These are phyloP conservation scores for Citrus australasica DNA, from an alignment of 345 rosid genomes.

Conservation along the genomic window DNA sequence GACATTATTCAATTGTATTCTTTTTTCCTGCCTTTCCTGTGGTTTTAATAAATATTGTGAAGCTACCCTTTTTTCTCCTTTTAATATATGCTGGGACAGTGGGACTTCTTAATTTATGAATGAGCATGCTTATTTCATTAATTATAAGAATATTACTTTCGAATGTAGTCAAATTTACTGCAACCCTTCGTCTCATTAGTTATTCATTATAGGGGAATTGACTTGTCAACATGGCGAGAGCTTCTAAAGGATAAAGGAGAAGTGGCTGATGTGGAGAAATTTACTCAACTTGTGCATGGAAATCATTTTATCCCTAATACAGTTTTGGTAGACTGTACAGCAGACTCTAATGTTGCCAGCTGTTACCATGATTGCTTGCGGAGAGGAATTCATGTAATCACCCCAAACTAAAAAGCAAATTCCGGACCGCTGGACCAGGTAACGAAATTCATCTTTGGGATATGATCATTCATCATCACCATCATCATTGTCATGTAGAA, in stretches of 20 bases:
- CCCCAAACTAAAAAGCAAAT: slow-evolving; percentile 96
- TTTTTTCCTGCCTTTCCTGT: neutral
- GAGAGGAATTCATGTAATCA: slow-evolving; percentile 92
- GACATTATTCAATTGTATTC: neutral
- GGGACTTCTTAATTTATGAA: neutral
- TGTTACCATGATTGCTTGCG: slow-evolving; percentile 80
- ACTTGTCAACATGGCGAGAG: slow-evolving; percentile 84
- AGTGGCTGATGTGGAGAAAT: slow-evolving; percentile 72
- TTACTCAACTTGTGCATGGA: slow-evolving; percentile 76
- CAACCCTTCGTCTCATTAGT: neutral
- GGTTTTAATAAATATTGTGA: neutral
- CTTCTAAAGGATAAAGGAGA: slow-evolving; percentile 61
- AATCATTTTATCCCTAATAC: slow-evolving; percentile 94
- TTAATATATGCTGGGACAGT: neutral
- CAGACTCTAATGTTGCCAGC: slow-evolving; percentile 75
- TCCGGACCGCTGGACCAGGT: slow-evolving; percentile 98
- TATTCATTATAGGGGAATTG: slow-evolving; percentile 62
- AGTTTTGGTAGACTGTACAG: slow-evolving; percentile 98
- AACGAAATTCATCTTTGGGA: slow-evolving; percentile 7
- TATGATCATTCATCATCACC: neutral
- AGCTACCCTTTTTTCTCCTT: neutral
- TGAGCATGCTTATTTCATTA: neutral
- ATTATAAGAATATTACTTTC: neutral
- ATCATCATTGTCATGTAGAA: neutral
- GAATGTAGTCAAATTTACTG: neutral